A percentile compares a stretch with the other conserved stretches of the same genome.
These are phyloP conservation scores for Phytophthora palmivora DNA, from an alignment of 352 stramenopile species.

Conservation along the genomic window DNA sequence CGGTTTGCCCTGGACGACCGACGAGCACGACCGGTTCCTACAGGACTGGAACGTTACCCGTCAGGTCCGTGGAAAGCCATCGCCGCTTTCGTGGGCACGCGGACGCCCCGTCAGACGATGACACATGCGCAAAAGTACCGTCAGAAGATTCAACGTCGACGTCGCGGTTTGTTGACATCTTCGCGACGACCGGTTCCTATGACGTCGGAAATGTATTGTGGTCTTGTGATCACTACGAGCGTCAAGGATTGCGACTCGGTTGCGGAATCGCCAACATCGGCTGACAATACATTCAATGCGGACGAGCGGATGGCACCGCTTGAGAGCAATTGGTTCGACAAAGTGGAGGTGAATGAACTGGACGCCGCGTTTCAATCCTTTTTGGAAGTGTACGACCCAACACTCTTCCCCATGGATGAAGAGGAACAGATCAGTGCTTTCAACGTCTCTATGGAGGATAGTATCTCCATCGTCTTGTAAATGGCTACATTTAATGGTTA, in stretches of 20 bases:
- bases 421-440: not conserved
- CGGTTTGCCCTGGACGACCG: constrained; percentile 39
- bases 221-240: constrained; percentile 18
- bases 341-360: constrained; percentile 26
- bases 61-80: constrained; percentile 61
- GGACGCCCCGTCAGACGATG: constrained; percentile 91
- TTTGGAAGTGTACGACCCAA: constrained; percentile 35
- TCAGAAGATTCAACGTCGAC: constrained; percentile 65
- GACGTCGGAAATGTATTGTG: constrained; percentile 14
- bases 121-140: constrained; percentile 96
- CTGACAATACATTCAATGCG: constrained; percentile 7
- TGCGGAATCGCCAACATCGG: constrained; percentile 17
- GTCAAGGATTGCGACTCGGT: not conserved
- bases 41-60: constrained; percentile 56
- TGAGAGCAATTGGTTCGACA: constrained; percentile 36
- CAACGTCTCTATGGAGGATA: not conserved
- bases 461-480: constrained; percentile 25
- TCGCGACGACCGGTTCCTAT: constrained; percentile 21
- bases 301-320: constrained; percentile 5
- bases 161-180: constrained; percentile 40
- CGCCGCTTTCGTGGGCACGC: constrained; percentile 49
- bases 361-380: constrained; percentile 33
- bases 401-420: constrained; percentile 24
- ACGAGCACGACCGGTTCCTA: constrained; percentile 66
- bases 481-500: constrained; percentile 8